phyloP scores from a whole-genome alignment of 345 rosid genomes.

The Eucalyptus rudis region DNA sequence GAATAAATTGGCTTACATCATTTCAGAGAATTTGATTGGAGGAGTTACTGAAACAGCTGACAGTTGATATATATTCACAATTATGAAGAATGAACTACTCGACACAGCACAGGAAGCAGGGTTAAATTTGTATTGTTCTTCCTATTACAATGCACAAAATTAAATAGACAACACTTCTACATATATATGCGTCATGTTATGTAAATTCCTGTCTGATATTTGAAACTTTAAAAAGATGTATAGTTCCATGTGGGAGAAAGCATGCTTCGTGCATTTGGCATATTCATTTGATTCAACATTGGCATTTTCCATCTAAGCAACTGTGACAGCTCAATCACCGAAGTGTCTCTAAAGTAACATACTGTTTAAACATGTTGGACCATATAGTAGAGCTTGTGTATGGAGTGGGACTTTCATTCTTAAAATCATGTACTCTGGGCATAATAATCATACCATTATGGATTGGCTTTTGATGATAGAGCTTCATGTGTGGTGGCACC shows the following conservation, averaged over 20 bases:
- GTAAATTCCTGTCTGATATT: background rate
- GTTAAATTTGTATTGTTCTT: background rate
- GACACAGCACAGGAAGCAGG: background rate
- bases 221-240: background rate
- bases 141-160: background rate
- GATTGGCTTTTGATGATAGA: background rate
- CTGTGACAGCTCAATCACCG: background rate
- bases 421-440: background rate
- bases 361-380: background rate
- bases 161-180: background rate
- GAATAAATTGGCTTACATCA: background rate
- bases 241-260: background rate
- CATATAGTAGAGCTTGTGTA: background rate
- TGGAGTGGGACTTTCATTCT: background rate
- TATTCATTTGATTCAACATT: background rate
- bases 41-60: background rate
- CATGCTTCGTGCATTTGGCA: background rate
- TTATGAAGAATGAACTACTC: background rate
- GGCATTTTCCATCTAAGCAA: background rate
- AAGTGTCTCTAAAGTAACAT: background rate
- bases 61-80: background rate
- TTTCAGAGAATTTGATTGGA: background rate
- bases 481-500: background rate
- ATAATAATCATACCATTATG: background rate
- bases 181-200: background rate